A percentile compares a stretch with the other conserved stretches of the same genome.
These are phyloP conservation scores for Platanus orientalis DNA, from an alignment of 164 flowering plant genomes.

Conservation along the genomic window DNA sequence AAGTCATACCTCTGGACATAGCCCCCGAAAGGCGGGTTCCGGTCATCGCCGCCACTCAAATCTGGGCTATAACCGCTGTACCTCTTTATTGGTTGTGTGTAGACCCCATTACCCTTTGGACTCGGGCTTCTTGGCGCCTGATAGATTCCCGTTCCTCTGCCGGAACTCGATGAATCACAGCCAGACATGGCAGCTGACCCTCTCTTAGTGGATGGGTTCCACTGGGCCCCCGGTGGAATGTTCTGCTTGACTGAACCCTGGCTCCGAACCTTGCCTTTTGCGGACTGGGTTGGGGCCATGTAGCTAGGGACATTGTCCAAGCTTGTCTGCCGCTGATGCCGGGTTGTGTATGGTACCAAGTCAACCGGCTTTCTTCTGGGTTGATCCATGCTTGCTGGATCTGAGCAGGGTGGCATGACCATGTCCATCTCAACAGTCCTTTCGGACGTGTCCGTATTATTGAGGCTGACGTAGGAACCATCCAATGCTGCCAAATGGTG, in stretches of 20 bases:
- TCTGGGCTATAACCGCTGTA: slow-evolving; percentile 42
- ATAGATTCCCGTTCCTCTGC: slow-evolving; percentile 44
- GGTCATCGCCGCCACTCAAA: slow-evolving; percentile 34
- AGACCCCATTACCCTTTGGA: slow-evolving; percentile 25
- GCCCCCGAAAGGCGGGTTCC: slow-evolving; percentile 26
- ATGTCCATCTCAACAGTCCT: slow-evolving; percentile 84
- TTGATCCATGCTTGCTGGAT: slow-evolving; percentile 16
- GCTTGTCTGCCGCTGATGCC: slow-evolving; percentile 18
- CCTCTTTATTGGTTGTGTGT: slow-evolving; percentile 20
- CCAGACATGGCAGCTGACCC: slow-evolving; percentile 24
- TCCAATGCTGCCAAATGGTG: slow-evolving; percentile 28
- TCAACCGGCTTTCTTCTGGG: slow-evolving; percentile 14
- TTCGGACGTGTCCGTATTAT: slow-evolving; percentile 62
- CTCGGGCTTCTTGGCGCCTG: slow-evolving; percentile 51
- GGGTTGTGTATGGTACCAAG: slow-evolving; percentile 12
- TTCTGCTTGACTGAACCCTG: slow-evolving; percentile 33
- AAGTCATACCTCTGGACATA: slow-evolving; percentile 43
- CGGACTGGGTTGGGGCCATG: slow-evolving; percentile 89
- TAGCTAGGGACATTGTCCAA: slow-evolving; percentile 64
- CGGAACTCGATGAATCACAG: slow-evolving; percentile 69
- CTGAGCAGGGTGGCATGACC: slow-evolving; percentile 24
- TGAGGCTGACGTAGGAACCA: slow-evolving; percentile 34
- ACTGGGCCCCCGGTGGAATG: slow-evolving; percentile 27
- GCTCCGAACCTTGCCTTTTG: slow-evolving; percentile 66
- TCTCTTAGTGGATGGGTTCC: slow-evolving; percentile 56